Base-by-base conservation (phyloP, 345 rosid genomes). In the Aethionema arabicum region DNA sequence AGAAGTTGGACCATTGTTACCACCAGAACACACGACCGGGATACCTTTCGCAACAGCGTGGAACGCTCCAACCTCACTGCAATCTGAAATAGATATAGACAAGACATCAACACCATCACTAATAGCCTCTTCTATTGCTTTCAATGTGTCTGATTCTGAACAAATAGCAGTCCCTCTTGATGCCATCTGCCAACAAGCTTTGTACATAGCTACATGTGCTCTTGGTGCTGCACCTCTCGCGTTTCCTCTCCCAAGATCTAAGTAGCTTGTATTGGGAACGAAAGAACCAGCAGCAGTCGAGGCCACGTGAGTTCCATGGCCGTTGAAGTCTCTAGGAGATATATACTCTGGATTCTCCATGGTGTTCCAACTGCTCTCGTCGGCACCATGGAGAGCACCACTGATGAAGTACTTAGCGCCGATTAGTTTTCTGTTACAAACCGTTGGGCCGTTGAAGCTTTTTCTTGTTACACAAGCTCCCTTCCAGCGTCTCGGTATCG, bases 241-340 rank as follows among this genome's bases (percentile, higher is more conserved):
- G 0, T 4, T 63, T 12, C 88, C 88, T 52, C 33, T 52, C 3
- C 73, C 91, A 10, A 76, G 70, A 9, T 77, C 83, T 35, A 59
- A 63, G 56, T 75, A 79, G 44, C 77, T 72, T 0, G 74, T 67
- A 40, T 76, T 77, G 2, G 33, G 11, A 35, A 80, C 83, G 11
- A 63, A 64, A 5, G 72, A 72, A 4, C 88, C 88, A 13, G 72
- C 82, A 0, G 90, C 86, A 0, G 78, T 85, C 51, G 81, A 72
- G 8, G 91, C 68, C 4, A 85, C 79, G 66, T 83, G 89, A 0
- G 84, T 81, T 3, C 91, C 95, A 29, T 85, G 91, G 32, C 89
- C 89, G 14, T 52, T 47, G 0, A 75, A 79, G 53, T 83, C 88
- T 59, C 90, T 67, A 0, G 85, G 78, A 7, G 86, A 81, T 27